Evolutionary conservation across 106 monocot genomes (phyloP).

Genomic region (Ottelia alismoides): DNA sequence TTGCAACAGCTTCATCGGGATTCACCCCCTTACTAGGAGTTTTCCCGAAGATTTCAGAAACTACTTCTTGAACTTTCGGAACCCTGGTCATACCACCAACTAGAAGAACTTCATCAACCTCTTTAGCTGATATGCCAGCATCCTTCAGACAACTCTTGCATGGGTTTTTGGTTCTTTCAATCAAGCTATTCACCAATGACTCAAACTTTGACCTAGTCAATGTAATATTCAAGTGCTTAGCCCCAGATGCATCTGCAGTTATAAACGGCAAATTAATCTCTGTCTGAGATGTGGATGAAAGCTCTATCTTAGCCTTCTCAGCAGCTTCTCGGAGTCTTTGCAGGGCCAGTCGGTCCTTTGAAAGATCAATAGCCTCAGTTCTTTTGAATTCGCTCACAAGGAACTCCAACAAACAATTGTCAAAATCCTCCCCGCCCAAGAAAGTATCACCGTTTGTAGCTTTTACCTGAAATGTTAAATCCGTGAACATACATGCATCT

Average conservation of each 20-base stretch:
- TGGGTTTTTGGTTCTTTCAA: slow-evolving; percentile 32
- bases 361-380: slow-evolving; percentile 68
- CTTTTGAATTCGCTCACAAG: slow-evolving; percentile 65
- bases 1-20: slow-evolving; percentile 16
- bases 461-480: slow-evolving; percentile 76
- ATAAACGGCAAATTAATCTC: slow-evolving; percentile 50
- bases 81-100: slow-evolving; percentile 64
- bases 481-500: too few relatives aligned
- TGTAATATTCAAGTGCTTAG: slow-evolving; percentile 42
- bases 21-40: slow-evolving; percentile 14
- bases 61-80: slow-evolving; percentile 29
- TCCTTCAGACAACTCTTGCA: slow-evolving; percentile 54
- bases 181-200: slow-evolving; percentile 27
- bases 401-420: slow-evolving; percentile 67
- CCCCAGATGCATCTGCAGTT: slow-evolving; percentile 41
- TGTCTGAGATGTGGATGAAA: slow-evolving; percentile 81
- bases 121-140: slow-evolving; percentile 31
- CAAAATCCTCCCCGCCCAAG: slow-evolving; percentile 85
- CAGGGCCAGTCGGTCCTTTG: slow-evolving; percentile 62
- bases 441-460: slow-evolving; percentile 92
- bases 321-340: slow-evolving; percentile 83
- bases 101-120: slow-evolving; percentile 57
- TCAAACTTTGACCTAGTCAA: slow-evolving; percentile 54
- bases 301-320: slow-evolving; percentile 85
- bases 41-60: slow-evolving; percentile 12